These are phyloP conservation scores for Tagetes patula DNA, from an alignment of 129 eudicot species.

Conservation along the genomic window DNA sequence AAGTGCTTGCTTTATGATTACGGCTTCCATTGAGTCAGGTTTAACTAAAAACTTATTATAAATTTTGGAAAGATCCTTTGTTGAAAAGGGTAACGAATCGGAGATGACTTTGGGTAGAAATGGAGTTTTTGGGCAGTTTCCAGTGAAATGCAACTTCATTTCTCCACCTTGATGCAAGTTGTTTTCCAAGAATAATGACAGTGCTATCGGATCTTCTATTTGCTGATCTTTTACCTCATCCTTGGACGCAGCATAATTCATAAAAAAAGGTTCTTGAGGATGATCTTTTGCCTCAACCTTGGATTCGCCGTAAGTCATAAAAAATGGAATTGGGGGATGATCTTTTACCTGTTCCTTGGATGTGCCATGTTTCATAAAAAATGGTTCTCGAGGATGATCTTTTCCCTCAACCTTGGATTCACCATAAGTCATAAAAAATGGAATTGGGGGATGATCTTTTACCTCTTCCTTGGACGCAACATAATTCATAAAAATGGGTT, in stretches of 20 bases:
- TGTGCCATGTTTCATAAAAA: too few species aligned
- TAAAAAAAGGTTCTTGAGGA: constrained; percentile 12
- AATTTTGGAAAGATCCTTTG: constrained; percentile 32
- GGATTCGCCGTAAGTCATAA: too few species aligned
- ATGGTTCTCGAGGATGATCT: too few species aligned
- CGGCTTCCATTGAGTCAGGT: neutral
- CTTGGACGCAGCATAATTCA: constrained; percentile 39
- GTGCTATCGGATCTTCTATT: constrained; percentile 40
- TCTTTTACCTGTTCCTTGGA: too few species aligned
- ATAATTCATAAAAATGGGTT: too few species aligned
- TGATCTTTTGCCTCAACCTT: too few species aligned
- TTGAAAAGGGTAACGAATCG: constrained; percentile 38
- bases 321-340: too few species aligned
- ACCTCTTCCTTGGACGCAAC: too few species aligned
- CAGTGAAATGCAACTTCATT: constrained; percentile 20
- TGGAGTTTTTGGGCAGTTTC: neutral
- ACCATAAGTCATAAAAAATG: too few species aligned
- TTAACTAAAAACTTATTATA: constrained; percentile 17
- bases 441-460: too few species aligned
- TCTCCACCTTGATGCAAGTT: constrained; percentile 19
- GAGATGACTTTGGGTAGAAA: constrained; percentile 39
- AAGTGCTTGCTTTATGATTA: constrained; percentile 31
- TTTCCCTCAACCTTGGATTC: too few species aligned
- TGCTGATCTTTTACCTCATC: constrained; percentile 40
- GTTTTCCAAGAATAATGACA: constrained; percentile 47